Evolutionary conservation across 1,284 basidiomycete species (phyloP).

Genomic region (Mrakiaceae sp.): DNA sequence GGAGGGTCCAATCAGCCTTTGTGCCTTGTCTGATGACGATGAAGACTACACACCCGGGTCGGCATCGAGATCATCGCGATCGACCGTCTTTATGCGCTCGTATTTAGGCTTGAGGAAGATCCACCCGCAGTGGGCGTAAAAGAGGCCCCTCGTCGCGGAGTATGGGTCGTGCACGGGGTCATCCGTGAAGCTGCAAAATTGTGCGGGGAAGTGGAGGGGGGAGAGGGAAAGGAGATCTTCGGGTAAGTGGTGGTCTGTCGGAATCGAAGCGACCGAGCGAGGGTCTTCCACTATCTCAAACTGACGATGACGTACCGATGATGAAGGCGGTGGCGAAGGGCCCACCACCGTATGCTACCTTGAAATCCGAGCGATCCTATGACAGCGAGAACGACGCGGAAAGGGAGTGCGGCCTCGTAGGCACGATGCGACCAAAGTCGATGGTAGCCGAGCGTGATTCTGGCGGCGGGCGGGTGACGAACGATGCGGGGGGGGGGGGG

Average conservation of each 20-base stretch:
- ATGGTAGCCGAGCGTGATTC: constrained; percentile 64
- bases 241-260: background rate
- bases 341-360: constrained; percentile 56
- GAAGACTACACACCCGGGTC: constrained; percentile 46
- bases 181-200: constrained; percentile 49
- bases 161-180: constrained; percentile 63
- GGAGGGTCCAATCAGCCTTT: background rate
- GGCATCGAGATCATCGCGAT: constrained; percentile 55
- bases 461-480: constrained; percentile 23
- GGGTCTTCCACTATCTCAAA: background rate
- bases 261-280: constrained; percentile 4
- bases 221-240: constrained; percentile 3
- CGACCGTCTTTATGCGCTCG: constrained; percentile 50
- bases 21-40: background rate
- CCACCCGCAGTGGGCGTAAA: constrained; percentile 72
- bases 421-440: constrained; percentile 62
- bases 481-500: background rate
- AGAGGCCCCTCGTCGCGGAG: constrained; percentile 56
- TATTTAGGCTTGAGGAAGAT: constrained; percentile 68
- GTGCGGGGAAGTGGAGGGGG: background rate
- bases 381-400: constrained; percentile 49
- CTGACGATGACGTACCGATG: constrained; percentile 42
- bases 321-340: constrained; percentile 59
- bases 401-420: constrained; percentile 47
- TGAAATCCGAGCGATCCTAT: constrained; percentile 61